A percentile compares a stretch with the other conserved stretches of the same genome.
Conservation (phyloP, 23 red algal species). For the Rhodosorus marinus region DNA sequence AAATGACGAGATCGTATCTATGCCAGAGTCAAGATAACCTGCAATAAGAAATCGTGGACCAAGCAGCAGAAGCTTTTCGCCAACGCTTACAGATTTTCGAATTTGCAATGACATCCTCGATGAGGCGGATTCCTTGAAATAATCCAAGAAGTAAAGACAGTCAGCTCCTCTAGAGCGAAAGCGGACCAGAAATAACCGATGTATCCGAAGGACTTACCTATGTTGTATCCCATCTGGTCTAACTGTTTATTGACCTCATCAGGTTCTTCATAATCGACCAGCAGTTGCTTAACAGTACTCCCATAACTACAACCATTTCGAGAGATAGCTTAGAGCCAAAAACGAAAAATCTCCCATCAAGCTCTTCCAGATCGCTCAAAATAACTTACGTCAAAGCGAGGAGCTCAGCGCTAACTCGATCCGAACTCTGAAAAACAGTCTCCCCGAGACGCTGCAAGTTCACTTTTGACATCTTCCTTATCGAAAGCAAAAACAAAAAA, state of each 20-base stretch:
- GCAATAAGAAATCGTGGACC: too few relatives aligned
- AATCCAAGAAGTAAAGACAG: neutral
- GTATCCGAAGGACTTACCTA: constrained; percentile 10
- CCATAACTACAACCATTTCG: too few relatives aligned
- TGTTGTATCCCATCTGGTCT: constrained; percentile 78
- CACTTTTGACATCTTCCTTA: constrained; percentile 4
- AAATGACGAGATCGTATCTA: too few relatives aligned
- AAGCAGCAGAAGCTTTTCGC: too few relatives aligned
- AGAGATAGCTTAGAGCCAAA: neutral
- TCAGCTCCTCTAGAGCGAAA: neutral
- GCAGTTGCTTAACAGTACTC: constrained; percentile 69
- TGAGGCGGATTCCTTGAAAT: constrained; percentile 39
- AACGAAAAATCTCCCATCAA: neutral
- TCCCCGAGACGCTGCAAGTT: constrained; percentile 34
- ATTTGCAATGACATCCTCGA: constrained; percentile 89
- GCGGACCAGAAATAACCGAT: neutral
- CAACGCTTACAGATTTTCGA: constrained; percentile 28
- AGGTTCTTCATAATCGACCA: constrained; percentile 70
- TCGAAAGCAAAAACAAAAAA: too few relatives aligned
- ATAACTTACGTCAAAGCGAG: constrained; percentile 93
- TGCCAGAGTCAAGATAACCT: too few relatives aligned
- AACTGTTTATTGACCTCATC: constrained; percentile 78
- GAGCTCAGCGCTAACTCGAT: constrained; percentile 75
- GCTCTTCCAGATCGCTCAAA: neutral
- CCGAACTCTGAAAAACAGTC: constrained; percentile 38